Conservation (phyloP, 345 rosid species). For the Sisymbrium altissimum region DNA sequence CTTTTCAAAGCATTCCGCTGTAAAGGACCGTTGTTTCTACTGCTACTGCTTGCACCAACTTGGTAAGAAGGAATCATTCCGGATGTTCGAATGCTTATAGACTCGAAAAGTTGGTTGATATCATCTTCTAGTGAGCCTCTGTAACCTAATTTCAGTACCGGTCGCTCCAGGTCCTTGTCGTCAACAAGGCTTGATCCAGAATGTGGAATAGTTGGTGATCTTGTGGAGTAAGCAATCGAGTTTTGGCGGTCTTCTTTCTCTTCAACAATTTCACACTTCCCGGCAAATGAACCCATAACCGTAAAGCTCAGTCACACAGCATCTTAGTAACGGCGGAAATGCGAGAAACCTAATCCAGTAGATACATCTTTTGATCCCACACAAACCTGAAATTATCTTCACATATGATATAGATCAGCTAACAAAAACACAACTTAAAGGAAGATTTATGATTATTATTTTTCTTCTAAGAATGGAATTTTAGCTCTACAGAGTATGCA, state of each 20-base stretch:
- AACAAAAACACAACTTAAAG: not conserved
- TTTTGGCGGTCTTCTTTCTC: constrained; percentile 56
- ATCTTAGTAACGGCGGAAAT: constrained; percentile 14
- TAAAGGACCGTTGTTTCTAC: constrained; percentile 42
- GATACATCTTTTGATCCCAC: constrained; percentile 18
- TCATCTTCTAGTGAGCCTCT: constrained; percentile 79
- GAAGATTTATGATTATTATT: not conserved
- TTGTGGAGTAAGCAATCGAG: constrained; percentile 33
- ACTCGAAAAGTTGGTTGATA: constrained; percentile 85
- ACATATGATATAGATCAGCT: not conserved
- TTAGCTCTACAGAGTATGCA: not conserved
- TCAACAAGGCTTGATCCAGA: constrained; percentile 41
- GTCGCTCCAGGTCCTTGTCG: constrained; percentile 48
- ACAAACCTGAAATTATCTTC: constrained; percentile 13
- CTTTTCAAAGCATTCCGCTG: constrained; percentile 63
- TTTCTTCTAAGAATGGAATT: not conserved
- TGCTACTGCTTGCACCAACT: constrained; percentile 39
- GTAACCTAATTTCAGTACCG: constrained; percentile 49
- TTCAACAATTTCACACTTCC: constrained; percentile 83
- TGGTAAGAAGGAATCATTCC: constrained; percentile 50
- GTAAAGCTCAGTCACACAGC: constrained; percentile 11
- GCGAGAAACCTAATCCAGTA: not conserved
- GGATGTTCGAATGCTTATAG: constrained; percentile 68
- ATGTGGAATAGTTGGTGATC: constrained; percentile 38
- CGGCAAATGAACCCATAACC: constrained; percentile 77